Percentiles rank a stretch among this genome's conserved stretches.
phyloP scores from a whole-genome alignment of 2,329 filamentous ascomycete species.

The Calonectria pauciramosa region DNA sequence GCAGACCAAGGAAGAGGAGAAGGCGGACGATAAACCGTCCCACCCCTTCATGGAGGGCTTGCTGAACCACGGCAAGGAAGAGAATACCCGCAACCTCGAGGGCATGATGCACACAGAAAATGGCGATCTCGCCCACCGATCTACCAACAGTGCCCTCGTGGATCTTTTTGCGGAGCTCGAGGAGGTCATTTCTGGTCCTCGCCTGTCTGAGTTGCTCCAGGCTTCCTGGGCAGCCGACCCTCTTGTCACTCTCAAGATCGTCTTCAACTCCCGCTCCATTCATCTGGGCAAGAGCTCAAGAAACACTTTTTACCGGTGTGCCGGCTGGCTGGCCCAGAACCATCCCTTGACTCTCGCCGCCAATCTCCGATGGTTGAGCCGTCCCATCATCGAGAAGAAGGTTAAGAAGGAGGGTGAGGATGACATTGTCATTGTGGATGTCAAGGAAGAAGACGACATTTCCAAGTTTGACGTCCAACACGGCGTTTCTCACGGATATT shows the following conservation, averaged over 20 bases:
- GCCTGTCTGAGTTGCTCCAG: slow-evolving; percentile 58
- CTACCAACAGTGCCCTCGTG: slow-evolving; percentile 61
- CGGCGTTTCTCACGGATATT: slow-evolving; percentile 71
- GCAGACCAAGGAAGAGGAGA: background rate
- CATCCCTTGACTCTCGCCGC: slow-evolving; percentile 67
- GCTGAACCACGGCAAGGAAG: slow-evolving; percentile 31
- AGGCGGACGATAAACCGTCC: background rate
- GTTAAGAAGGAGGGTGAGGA: slow-evolving; percentile 53
- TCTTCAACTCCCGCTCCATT: slow-evolving; percentile 73
- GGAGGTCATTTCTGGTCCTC: slow-evolving; percentile 52
- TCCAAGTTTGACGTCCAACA: slow-evolving; percentile 58
- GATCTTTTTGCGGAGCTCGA: slow-evolving; percentile 69
- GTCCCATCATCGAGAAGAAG: slow-evolving; percentile 70
- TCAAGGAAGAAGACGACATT: slow-evolving; percentile 53
- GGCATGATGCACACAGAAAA: slow-evolving; percentile 69
- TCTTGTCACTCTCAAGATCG: slow-evolving; percentile 67
- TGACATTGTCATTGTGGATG: slow-evolving; percentile 51
- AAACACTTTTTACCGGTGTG: slow-evolving; percentile 63
- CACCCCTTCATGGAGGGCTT: slow-evolving; percentile 54
- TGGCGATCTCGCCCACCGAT: slow-evolving; percentile 61
- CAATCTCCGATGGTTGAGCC: slow-evolving; percentile 69
- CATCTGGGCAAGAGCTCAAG: slow-evolving; percentile 69
- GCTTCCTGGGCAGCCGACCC: slow-evolving; percentile 64
- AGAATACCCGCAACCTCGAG: slow-evolving; percentile 40
- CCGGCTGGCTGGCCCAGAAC: slow-evolving; percentile 68